Percentiles rank a stretch among this genome's conserved stretches.
These are phyloP conservation scores for Aspergillus quadrilineatus DNA, from an alignment of 2,329 filamentous ascomycete species.

Conservation along the genomic window DNA sequence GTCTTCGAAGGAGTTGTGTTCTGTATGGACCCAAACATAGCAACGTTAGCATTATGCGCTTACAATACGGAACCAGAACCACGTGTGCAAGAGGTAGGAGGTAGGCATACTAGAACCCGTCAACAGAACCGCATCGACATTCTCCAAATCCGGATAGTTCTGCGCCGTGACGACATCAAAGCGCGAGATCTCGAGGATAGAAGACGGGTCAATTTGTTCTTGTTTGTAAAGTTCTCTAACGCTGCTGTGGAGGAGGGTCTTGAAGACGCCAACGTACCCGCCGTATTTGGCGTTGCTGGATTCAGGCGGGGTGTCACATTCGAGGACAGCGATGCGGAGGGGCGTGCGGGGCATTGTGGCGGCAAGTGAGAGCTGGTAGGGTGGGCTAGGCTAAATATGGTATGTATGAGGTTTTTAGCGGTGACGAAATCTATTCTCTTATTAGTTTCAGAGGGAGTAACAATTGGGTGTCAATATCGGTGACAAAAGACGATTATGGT, in stretches of 20 bases:
- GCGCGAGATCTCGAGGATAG: slow-evolving; percentile 58
- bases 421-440: too few relatives aligned
- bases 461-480: not conserved
- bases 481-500: not conserved
- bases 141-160: slow-evolving; percentile 69
- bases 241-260: slow-evolving; percentile 56
- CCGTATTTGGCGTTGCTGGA: slow-evolving; percentile 64
- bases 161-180: slow-evolving; percentile 70
- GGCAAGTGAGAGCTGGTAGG: not conserved
- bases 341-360: slow-evolving; percentile 41
- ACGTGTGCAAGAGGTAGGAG: not conserved
- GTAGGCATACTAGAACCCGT: slow-evolving; percentile 64
- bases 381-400: too few relatives aligned
- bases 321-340: slow-evolving; percentile 79
- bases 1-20: slow-evolving; percentile 70
- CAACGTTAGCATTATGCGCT: not conserved
- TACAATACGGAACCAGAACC: too few relatives aligned
- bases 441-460: too few relatives aligned
- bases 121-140: slow-evolving; percentile 79
- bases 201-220: slow-evolving; percentile 34
- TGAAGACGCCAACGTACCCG: slow-evolving; percentile 71
- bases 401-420: too few relatives aligned
- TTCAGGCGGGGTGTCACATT: slow-evolving; percentile 76
- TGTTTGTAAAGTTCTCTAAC: slow-evolving; percentile 47
- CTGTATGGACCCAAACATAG: slow-evolving; percentile 37